phyloP scores from a whole-genome alignment of 768 basidiomycete genomes.

The Pleurotus djamor region DNA sequence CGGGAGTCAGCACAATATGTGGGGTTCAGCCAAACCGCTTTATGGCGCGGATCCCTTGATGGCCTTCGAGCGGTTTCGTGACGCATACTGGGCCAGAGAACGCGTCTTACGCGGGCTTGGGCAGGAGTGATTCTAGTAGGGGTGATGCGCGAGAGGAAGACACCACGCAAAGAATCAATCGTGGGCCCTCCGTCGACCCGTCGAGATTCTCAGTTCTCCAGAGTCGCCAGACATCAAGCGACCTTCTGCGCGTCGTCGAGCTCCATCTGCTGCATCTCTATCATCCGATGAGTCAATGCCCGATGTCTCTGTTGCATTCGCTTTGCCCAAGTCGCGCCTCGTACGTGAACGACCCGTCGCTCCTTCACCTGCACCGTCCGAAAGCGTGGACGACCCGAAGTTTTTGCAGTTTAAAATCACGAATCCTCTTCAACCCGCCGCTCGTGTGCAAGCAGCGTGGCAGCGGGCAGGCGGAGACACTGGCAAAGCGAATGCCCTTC shows the following conservation, averaged over 20 bases:
- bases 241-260: constrained; percentile 46
- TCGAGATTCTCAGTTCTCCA: constrained; percentile 41
- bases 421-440: constrained; percentile 24
- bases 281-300: constrained; percentile 73
- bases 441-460: constrained; percentile 7
- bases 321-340: constrained; percentile 50
- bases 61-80: constrained; percentile 57
- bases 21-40: constrained; percentile 30
- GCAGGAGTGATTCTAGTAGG: constrained; percentile 32
- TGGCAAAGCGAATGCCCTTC: neutral
- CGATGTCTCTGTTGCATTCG: constrained; percentile 38
- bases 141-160: constrained; percentile 51
- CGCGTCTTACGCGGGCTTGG: constrained; percentile 53
- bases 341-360: constrained; percentile 42
- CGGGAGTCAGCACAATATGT: constrained; percentile 26
- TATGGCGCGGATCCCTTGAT: constrained; percentile 51
- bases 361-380: neutral
- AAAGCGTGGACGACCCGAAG: neutral
- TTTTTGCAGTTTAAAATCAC: constrained; percentile 9
- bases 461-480: neutral
- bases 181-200: constrained; percentile 39
- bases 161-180: constrained; percentile 72
- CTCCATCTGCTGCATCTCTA: constrained; percentile 38
- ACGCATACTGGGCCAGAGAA: constrained; percentile 35
- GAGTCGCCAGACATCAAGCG: constrained; percentile 61